A percentile compares a stretch with the other conserved stretches of the same genome.
Evolutionary conservation across 805 yeast species (phyloP).

Genomic region (Danielia reshetovae): DNA sequence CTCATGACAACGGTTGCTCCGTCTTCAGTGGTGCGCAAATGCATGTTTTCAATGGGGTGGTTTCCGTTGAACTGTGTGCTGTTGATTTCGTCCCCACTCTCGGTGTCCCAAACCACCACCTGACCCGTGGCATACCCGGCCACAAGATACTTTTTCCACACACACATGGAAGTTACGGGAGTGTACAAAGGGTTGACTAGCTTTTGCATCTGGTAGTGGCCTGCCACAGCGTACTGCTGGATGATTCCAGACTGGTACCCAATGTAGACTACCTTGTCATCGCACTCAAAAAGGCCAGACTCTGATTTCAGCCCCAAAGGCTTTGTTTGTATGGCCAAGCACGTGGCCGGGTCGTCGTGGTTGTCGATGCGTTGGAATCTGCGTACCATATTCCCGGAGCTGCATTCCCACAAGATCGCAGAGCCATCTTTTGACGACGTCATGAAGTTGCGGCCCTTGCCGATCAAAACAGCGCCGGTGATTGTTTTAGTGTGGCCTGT

Average conservation of each 20-base stretch:
- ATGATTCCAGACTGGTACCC: constrained; percentile 40
- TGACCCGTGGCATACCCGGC: constrained; percentile 21
- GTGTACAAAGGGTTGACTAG: neutral
- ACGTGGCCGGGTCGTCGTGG: constrained; percentile 17
- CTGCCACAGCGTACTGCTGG: constrained; percentile 19
- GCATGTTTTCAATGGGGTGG: constrained; percentile 6
- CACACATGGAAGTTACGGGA: constrained; percentile 14
- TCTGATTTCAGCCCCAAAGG: neutral
- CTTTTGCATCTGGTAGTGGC: constrained; percentile 11
- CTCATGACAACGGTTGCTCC: constrained; percentile 8
- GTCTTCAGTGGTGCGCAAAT: neutral
- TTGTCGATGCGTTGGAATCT: constrained; percentile 24
- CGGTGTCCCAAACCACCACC: constrained; percentile 12
- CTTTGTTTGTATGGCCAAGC: constrained; percentile 7
- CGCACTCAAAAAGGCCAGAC: constrained; percentile 44
- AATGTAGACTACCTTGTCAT: constrained; percentile 39
- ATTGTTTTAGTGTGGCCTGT: constrained; percentile 46
- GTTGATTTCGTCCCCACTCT: neutral
- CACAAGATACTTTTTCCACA: constrained; percentile 9
- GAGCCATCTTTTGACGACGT: constrained; percentile 54
- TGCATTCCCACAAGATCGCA: constrained; percentile 67
- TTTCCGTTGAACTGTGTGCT: constrained; percentile 4
- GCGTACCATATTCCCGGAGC: constrained; percentile 44
- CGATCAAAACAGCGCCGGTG: constrained; percentile 50
- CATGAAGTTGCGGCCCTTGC: constrained; percentile 63